Conservation (phyloP, 2,329 filamentous ascomycete genomes). For the Hysterium pulicare region DNA sequence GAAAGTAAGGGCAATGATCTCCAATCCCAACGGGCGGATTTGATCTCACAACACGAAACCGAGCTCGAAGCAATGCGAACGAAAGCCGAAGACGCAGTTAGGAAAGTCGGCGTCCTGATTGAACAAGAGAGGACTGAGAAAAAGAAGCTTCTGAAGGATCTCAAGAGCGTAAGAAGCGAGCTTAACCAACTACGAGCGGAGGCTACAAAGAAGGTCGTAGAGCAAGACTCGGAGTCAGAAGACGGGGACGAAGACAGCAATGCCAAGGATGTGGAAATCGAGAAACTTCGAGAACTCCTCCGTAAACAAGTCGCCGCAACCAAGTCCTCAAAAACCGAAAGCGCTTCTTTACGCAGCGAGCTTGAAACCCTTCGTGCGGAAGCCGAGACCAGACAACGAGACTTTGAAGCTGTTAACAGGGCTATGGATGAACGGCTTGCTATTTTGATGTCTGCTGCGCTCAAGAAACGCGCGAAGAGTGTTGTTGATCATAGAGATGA, state of each 20-base stretch:
- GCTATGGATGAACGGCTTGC: slow-evolving; percentile 34
- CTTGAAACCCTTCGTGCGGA: slow-evolving; percentile 19
- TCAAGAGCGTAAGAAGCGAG: slow-evolving; percentile 21
- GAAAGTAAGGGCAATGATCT: slow-evolving; percentile 25
- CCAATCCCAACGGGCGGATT: slow-evolving; percentile 22
- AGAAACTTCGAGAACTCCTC: slow-evolving; percentile 23
- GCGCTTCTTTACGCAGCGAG: slow-evolving; percentile 12
- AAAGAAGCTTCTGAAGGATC: slow-evolving; percentile 22
- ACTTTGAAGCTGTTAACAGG: slow-evolving; percentile 28
- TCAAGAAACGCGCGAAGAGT: slow-evolving; percentile 29
- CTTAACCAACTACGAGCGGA: slow-evolving; percentile 18
- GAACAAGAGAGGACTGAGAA: slow-evolving; percentile 33
- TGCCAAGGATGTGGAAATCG: slow-evolving; percentile 25
- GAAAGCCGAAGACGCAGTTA: slow-evolving; percentile 34
- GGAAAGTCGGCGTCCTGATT: slow-evolving; percentile 29
- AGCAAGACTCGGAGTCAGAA: slow-evolving; percentile 11
- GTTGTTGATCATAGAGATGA: slow-evolving; percentile 30
- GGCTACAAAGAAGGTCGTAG: slow-evolving; percentile 7
- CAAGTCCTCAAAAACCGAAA: slow-evolving; percentile 23
- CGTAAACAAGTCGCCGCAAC: slow-evolving; percentile 22
- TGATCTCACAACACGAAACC: slow-evolving; percentile 24
- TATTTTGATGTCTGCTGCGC: slow-evolving; percentile 20
- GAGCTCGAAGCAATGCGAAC: slow-evolving; percentile 27
- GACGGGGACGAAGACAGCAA: slow-evolving; percentile 16
- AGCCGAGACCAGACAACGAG: slow-evolving; percentile 17